Evolutionary conservation across 768 basidiomycete species (phyloP).

Genomic region (Termitomyces sp.): DNA sequence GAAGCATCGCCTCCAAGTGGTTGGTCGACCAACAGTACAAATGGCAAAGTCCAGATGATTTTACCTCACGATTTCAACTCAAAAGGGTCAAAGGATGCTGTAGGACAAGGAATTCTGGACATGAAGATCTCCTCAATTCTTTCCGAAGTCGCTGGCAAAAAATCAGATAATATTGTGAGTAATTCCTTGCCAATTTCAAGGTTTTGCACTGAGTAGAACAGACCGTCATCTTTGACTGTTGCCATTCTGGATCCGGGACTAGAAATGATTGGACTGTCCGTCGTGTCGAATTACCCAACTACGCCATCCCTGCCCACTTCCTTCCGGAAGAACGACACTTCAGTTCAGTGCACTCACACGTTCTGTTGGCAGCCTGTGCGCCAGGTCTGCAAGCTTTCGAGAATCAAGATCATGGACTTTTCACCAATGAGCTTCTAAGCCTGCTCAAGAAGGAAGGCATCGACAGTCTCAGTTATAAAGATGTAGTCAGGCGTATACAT

Average conservation of each 20-base stretch:
- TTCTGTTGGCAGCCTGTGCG: conserved; percentile 10
- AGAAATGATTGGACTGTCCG: not conserved
- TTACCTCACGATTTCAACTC: conserved; percentile 3
- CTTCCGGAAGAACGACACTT: not conserved
- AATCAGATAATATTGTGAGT: conserved; percentile 9
- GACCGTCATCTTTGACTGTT: conserved; percentile 10
- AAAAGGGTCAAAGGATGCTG: not conserved
- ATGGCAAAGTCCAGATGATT: conserved; percentile 4
- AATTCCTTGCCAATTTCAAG: not conserved
- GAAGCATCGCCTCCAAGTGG: not conserved
- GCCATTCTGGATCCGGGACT: not conserved
- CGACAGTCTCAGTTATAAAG: conserved; percentile 1
- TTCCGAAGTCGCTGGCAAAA: not conserved
- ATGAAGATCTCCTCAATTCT: not conserved
- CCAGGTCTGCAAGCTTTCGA: not conserved
- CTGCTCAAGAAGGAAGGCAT: not conserved
- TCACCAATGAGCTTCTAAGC: conserved; percentile 1
- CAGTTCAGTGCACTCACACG: not conserved
- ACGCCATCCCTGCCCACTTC: not conserved
- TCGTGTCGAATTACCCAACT: not conserved
- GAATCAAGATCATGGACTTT: not conserved
- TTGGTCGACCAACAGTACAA: not conserved
- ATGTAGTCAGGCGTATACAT: not conserved
- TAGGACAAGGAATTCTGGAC: conserved; percentile 1
- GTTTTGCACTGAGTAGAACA: not conserved